These are phyloP conservation scores for Salix brachista DNA, from an alignment of 345 rosid species.

Conservation along the genomic window DNA sequence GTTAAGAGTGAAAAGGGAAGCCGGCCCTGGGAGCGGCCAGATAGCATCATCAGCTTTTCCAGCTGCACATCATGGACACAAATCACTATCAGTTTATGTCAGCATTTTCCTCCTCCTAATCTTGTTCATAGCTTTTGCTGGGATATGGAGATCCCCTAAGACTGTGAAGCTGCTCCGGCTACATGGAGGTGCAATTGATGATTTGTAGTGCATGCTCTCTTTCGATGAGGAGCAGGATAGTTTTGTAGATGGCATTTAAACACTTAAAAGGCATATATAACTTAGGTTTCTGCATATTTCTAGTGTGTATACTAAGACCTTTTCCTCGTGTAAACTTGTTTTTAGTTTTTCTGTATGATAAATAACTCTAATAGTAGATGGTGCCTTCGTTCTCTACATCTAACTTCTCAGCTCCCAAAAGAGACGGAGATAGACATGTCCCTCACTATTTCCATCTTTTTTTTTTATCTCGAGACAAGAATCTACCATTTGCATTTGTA, in stretches of 20 bases:
- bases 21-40: slow-evolving; percentile 7
- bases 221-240: not conserved
- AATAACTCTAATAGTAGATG: not conserved
- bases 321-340: not conserved
- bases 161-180: not conserved
- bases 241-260: not conserved
- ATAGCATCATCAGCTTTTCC: slow-evolving; percentile 3
- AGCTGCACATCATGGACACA: not conserved
- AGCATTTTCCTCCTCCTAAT: slow-evolving; percentile 15
- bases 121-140: slow-evolving; percentile 10
- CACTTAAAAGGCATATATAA: not conserved
- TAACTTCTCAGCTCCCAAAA: no score
- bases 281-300: not conserved
- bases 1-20: slow-evolving; percentile 27
- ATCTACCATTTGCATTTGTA: no score
- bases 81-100: slow-evolving; percentile 9
- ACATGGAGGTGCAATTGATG: not conserved
- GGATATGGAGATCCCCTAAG: slow-evolving; percentile 11
- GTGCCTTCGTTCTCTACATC: not conserved
- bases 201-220: not conserved
- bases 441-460: no score
- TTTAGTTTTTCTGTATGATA: not conserved
- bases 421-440: no score
- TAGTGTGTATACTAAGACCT: not conserved
- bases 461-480: no score